A percentile compares a stretch with the other conserved stretches of the same genome.
These are phyloP conservation scores for Thymus quinquecostatus DNA, from an alignment of 257 asterid genomes.

Conservation along the genomic window DNA sequence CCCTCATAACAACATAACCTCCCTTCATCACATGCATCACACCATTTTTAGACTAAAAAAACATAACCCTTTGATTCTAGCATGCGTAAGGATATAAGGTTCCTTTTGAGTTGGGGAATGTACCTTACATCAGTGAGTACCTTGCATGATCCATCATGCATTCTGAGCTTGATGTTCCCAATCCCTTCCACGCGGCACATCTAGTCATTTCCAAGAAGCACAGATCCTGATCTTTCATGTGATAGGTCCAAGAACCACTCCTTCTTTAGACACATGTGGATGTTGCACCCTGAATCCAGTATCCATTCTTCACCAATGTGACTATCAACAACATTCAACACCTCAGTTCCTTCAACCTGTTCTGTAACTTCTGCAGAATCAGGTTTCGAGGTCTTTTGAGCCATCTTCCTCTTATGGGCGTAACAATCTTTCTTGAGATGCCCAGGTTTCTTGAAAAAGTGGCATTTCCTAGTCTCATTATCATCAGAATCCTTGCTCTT, in stretches of 20 bases:
- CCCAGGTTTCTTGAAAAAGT: neutral
- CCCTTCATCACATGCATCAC: too few relatives aligned
- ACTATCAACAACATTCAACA: neutral
- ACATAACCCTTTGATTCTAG: neutral
- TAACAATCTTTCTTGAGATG: too few relatives aligned
- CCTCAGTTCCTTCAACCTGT: too few relatives aligned
- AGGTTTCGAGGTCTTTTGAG: too few relatives aligned
- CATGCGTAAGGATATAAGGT: too few relatives aligned
- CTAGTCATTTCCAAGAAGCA: neutral
- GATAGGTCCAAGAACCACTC: neutral
- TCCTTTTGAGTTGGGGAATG: neutral
- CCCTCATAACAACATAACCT: too few relatives aligned
- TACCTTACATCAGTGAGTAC: too few relatives aligned
- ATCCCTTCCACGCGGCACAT: neutral
- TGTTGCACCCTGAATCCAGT: neutral
- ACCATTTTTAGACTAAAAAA: too few relatives aligned
- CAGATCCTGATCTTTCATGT: neutral
- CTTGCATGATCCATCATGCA: neutral
- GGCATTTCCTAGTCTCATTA: neutral
- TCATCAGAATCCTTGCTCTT: neutral
- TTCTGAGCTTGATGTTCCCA: neutral
- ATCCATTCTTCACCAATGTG: neutral
- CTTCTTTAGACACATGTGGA: neutral
- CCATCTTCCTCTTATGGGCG: too few relatives aligned
- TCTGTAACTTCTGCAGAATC: too few relatives aligned